Base-by-base conservation (phyloP, 1,284 basidiomycete genomes). In the Vanrija sp. region DNA sequence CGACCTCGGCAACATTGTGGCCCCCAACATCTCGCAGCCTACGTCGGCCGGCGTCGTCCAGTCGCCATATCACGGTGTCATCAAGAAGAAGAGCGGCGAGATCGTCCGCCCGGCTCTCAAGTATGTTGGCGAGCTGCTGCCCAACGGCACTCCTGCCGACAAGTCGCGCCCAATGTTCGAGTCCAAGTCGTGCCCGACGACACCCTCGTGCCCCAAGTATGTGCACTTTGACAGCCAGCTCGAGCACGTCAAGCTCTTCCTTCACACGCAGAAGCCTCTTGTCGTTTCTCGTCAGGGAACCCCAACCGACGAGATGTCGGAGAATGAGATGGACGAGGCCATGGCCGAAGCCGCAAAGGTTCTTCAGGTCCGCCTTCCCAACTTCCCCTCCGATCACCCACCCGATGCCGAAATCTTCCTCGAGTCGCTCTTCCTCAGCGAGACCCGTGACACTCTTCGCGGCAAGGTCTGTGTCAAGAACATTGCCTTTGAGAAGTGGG, bases 211-310 rank as follows among this genome's bases (percentile, higher is more conserved):
- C 51, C 82, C 82, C 6, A 95, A 95, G 75, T 85, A 84, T 35
- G 95, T 98, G 9, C 91, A 97, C 69, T 98, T 98, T 62, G 90
- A 96, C 76, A 75, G 85, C 6, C 83, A 94, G 69, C 83, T 97
- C 51, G 94, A 96, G 61, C 75, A 75, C 41, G 88, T 98, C 64
- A 94, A 93, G 76, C 81, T 95, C 50, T 98, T 98, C 79, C 79
- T 93, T 49, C 86, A 92, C 24, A 88, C 91, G 75, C 94, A 97
- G 75, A 90, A 91, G 73, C 95, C 94, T 0, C 80, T 88, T 12
- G 93, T 94, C 2, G 94, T 98, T 16, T 90, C 87, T 19, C 84
- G 93, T 46, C 86, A 90, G 65, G 92, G 91, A 0, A 91, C 88
- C 59, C 94, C 94, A 3, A 88, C 86, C 44, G 84, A 81, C 10